These are phyloP conservation scores for Digitaria exilis DNA, from an alignment of 202 grass and related monocot genomes.

Conservation along the genomic window DNA sequence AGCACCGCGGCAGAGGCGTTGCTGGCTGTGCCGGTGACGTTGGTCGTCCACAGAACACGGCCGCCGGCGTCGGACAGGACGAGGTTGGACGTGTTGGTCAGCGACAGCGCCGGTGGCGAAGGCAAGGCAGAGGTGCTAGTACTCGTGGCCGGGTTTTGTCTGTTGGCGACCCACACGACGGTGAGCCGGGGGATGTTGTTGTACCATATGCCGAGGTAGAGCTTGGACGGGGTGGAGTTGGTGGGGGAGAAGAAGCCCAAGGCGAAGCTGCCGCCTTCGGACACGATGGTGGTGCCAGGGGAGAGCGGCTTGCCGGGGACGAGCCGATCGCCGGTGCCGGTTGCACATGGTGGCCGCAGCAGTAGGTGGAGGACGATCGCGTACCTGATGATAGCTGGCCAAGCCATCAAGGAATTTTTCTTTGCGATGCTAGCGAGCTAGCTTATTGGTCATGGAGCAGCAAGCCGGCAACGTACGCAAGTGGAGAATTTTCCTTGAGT, in stretches of 20 bases:
- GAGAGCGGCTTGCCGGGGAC: no score
- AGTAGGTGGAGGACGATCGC: neutral
- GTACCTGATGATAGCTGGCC: neutral
- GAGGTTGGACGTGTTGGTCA: slow-evolving; percentile 28
- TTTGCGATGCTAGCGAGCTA: neutral
- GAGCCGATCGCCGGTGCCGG: no score
- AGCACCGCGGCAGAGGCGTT: neutral
- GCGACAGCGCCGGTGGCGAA: neutral
- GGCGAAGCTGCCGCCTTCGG: no score
- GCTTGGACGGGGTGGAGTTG: neutral
- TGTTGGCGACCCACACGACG: slow-evolving; percentile 47
- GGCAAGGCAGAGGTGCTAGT: neutral
- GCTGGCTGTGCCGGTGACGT: neutral
- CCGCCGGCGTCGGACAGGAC: no score
- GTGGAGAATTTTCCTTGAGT: neutral
- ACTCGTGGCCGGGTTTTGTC: neutral
- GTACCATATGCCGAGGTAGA: slow-evolving; percentile 53
- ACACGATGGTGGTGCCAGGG: no score
- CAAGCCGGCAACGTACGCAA: no score
- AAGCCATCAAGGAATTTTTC: neutral
- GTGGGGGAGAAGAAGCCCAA: slow-evolving; percentile 44
- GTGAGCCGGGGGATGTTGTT: slow-evolving; percentile 18
- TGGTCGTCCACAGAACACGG: slow-evolving; percentile 19
- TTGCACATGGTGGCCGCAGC: neutral
- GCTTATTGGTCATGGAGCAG: neutral